These are phyloP conservation scores for Cubamyces lactineus DNA, from an alignment of 768 basidiomycete species.

Conservation along the genomic window DNA sequence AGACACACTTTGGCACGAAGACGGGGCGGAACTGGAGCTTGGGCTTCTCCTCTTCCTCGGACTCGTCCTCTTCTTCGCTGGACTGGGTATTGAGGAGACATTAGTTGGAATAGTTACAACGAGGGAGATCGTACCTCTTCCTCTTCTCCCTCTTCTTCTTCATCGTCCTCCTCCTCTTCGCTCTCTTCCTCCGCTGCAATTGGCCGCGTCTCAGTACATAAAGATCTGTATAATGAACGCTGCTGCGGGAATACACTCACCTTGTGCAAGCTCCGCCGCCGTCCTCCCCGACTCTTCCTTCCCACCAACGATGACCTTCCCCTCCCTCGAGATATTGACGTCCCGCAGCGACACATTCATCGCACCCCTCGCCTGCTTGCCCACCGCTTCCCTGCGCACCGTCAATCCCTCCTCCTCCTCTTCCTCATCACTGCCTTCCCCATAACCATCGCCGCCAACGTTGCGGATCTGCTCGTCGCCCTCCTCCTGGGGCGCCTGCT, in stretches of 20 bases:
- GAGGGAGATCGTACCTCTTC: slow-evolving; percentile 48
- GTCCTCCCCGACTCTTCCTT: slow-evolving; percentile 80
- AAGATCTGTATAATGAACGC: not conserved
- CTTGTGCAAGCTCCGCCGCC: slow-evolving; percentile 34
- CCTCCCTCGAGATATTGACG: slow-evolving; percentile 80
- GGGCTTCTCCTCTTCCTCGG: slow-evolving; percentile 75
- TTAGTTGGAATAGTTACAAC: slow-evolving; percentile 9
- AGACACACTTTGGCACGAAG: slow-evolving; percentile 88
- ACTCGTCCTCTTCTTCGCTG: slow-evolving; percentile 77
- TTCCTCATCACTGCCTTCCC: slow-evolving; percentile 46
- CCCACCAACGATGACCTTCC: slow-evolving; percentile 80
- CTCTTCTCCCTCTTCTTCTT: slow-evolving; percentile 38
- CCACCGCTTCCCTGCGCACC: slow-evolving; percentile 29
- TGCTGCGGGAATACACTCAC: slow-evolving; percentile 1
- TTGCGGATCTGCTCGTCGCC: slow-evolving; percentile 66
- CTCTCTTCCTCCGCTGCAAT: slow-evolving; percentile 37
- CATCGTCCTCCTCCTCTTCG: slow-evolving; percentile 54
- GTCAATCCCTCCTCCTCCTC: slow-evolving; percentile 41
- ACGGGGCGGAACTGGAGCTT: slow-evolving; percentile 87
- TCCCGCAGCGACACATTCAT: slow-evolving; percentile 80
- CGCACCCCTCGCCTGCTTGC: slow-evolving; percentile 44
- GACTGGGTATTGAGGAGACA: slow-evolving; percentile 50
- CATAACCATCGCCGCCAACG: slow-evolving; percentile 50
- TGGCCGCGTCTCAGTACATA: slow-evolving; percentile 8
- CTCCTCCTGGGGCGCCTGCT: slow-evolving; percentile 43